Evolutionary conservation across 495 filamentous ascomycete genomes (phyloP), one percentile per base, ranked within the genome.

Genomic region (Venustampulla echinocandica): DNA sequence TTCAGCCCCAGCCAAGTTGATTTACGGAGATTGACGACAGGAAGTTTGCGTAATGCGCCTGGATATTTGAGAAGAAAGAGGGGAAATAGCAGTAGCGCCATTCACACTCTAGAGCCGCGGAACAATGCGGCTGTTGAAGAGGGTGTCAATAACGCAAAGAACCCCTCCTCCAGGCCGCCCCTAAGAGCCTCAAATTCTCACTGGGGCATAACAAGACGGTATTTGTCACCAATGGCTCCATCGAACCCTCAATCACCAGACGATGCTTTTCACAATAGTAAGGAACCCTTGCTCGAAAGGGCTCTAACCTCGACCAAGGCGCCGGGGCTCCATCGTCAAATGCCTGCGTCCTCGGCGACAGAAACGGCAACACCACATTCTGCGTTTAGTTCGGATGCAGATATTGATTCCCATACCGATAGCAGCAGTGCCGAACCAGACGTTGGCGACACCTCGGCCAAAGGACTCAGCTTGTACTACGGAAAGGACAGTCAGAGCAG

Each of bases 1-100:
- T 93, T 95, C 55, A 84, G 81, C 49, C 82, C 82, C 14, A 82
- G 74, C 39, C 81, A 85, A 56, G 70, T 80, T 7, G 74, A 86
- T 52, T 63, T 84, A 24, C 64, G 71, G 27, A 61, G 74, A 15
- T 64, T 69, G 47, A 63, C 55, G 4, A 67, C 66, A 18, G 54
- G 55, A 36, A 47, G 28, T 36, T 22, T 21, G 15, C 39, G n/a
- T 13, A 37, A 32, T 14, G 11, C 35, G n/a, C 24, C 44, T 9
- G 38, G 19, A 3, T 46, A 39, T 9, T n/a, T 19, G 1, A 43
- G 30, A 15, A n/a, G 50, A 25, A 58, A 47, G 21, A 34, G 55
- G 13, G 19, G 50, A 43, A 47, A 46, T 14, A 52, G 51, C 15
- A 33, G 38, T 18, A 27, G 27, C 4, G 36, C n/a, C 11, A 17